phyloP scores from a whole-genome alignment of 768 basidiomycete genomes.

The Tubosaeta brunneosetosa region DNA sequence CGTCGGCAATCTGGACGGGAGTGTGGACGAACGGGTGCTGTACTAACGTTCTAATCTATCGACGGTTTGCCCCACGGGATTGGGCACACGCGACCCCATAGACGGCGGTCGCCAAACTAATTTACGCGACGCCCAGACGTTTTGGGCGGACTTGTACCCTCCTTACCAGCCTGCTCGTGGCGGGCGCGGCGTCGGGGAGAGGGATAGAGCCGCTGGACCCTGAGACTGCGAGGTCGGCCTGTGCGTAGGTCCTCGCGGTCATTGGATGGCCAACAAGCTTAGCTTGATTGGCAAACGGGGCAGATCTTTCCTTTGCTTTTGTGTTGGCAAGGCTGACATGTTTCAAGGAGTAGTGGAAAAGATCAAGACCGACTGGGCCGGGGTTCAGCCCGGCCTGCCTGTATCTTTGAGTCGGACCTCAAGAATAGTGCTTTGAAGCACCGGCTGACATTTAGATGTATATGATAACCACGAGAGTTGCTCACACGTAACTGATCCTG shows the following conservation, averaged over 20 bases:
- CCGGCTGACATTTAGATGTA: background rate
- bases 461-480: background rate
- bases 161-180: slow-evolving; percentile 44
- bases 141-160: slow-evolving; percentile 65
- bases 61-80: too few relatives aligned
- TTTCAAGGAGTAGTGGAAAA: slow-evolving; percentile 15
- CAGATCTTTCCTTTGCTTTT: slow-evolving; percentile 1
- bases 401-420: background rate
- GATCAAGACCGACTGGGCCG: slow-evolving; percentile 25
- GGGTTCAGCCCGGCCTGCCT: background rate
- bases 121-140: slow-evolving; percentile 52
- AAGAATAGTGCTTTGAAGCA: background rate
- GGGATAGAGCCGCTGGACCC: slow-evolving; percentile 48
- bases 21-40: slow-evolving; percentile 87
- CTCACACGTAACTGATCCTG: background rate
- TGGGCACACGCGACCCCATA: too few relatives aligned
- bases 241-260: slow-evolving; percentile 57
- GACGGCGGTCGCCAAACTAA: too few relatives aligned
- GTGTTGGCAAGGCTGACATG: background rate
- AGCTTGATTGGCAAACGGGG: slow-evolving; percentile 21
- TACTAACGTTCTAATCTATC: slow-evolving; percentile 96
- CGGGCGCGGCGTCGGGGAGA: slow-evolving; percentile 13
- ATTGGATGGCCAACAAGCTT: slow-evolving; percentile 67
- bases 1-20: slow-evolving; percentile 92
- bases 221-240: slow-evolving; percentile 65